phyloP scores from a whole-genome alignment of 2,329 filamentous ascomycete species.

The Fusarium foetens region DNA sequence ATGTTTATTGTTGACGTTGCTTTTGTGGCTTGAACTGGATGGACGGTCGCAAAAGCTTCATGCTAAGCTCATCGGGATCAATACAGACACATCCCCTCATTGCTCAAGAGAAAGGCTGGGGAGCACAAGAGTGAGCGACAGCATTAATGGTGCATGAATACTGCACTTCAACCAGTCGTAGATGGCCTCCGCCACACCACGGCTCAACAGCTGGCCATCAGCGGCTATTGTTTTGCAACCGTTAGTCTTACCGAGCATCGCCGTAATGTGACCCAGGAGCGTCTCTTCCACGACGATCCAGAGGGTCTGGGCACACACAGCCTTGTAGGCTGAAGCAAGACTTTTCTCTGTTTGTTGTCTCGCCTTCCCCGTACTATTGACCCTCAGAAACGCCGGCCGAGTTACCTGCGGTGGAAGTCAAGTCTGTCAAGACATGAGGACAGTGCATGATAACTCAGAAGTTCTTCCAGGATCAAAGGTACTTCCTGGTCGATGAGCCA shows the following conservation, averaged over 20 bases:
- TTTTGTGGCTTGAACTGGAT: constrained; percentile 20
- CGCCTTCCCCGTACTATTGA: background rate
- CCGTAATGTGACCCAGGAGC: constrained; percentile 9
- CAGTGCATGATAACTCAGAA: constrained; percentile 1
- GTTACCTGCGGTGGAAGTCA: background rate
- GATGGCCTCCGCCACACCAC: constrained; percentile 20
- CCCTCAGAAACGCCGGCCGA: background rate
- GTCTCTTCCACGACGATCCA: background rate
- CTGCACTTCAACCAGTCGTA: background rate
- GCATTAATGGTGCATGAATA: constrained; percentile 9
- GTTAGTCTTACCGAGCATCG: constrained; percentile 9
- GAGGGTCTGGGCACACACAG: constrained; percentile 2
- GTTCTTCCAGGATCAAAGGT: background rate
- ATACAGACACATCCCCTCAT: background rate
- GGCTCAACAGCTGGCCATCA: constrained; percentile 6
- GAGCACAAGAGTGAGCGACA: constrained; percentile 1
- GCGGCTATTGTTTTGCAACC: constrained; percentile 8
- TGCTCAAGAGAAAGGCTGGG: background rate
- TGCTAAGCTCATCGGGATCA: background rate
- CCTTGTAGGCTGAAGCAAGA: constrained; percentile 5
- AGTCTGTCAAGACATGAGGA: constrained; percentile 1
- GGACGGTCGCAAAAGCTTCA: constrained; percentile 6
- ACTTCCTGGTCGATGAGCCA: constrained; percentile 9
- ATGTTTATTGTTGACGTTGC: constrained; percentile 25
- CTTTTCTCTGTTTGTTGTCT: constrained; percentile 9